Evolutionary conservation across 2,329 filamentous ascomycete species (phyloP).

Genomic region (Cucurbitaria berberidis): DNA sequence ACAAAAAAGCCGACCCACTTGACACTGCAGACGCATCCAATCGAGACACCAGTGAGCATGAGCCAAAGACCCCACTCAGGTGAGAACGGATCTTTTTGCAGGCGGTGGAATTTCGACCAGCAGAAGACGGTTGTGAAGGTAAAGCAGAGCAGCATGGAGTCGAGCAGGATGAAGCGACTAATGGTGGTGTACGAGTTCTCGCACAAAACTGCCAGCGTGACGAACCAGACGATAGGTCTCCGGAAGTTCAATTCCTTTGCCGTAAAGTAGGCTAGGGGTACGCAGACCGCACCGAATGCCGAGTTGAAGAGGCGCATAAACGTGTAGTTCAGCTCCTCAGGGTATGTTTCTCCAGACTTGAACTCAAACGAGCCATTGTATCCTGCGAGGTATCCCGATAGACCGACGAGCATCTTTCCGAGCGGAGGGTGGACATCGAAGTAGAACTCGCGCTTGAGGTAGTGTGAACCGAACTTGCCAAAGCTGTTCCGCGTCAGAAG

Average conservation of each 20-base stretch:
- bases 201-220: conserved; percentile 95
- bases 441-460: conserved; percentile 99
- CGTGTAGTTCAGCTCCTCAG: conserved; percentile 91
- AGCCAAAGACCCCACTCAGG: conserved; percentile 95
- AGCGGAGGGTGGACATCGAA: conserved; percentile 96
- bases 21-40: conserved; percentile 97
- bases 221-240: conserved; percentile 88
- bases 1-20: conserved; percentile 98
- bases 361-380: conserved; percentile 99
- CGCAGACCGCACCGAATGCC: conserved; percentile 88
- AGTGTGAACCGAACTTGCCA: conserved; percentile 98
- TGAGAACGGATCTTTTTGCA: conserved; percentile 85
- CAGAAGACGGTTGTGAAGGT: conserved; percentile 97
- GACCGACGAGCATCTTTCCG: conserved; percentile 96
- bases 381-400: conserved; percentile 93
- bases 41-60: conserved; percentile 89
- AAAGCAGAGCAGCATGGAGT: conserved; percentile 98
- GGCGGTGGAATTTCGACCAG: conserved; percentile 95
- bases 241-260: conserved; percentile 88
- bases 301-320: conserved; percentile 99
- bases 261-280: conserved; percentile 94
- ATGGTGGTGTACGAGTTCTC: conserved; percentile 99
- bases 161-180: conserved; percentile 95
- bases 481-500: conserved; percentile 63
- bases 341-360: conserved; percentile 97